Evolutionary conservation across 2,329 filamentous ascomycete species (phyloP), one percentile per base, ranked within the genome.

Genomic region (Fusarium graminum): DNA sequence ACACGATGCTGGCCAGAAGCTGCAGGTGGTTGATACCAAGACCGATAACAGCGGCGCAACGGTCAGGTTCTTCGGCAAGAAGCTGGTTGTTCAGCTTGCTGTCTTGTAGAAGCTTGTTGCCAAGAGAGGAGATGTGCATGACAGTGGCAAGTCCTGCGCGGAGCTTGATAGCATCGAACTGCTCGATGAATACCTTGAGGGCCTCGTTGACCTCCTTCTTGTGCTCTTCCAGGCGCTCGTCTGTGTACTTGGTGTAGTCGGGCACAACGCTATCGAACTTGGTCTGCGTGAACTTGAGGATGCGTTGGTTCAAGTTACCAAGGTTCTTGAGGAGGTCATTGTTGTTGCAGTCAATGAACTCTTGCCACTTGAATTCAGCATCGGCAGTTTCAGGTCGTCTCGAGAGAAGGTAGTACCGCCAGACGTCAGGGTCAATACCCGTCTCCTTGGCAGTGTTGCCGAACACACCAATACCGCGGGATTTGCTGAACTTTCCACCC

Each of bases 401-500:
- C 42, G 93, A 91, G 36, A 97, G 84, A 22, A 97, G 86, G 80
- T 95, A 97, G 80, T 94, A 97, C 69, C 94, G 86, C 92, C 93
- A 97, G n/a, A 97, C 92, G 65, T 94, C 92, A 0, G 93, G 83
- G 16, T 90, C 86, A 17, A 97, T 86, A 19, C 93, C 93, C 10
- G 93, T 97, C 54, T 96, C 90, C 79, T 91, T 91, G 44, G 92
- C 94, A 73, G 92, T 93, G 80, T 92, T 94, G 49, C 94, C 94
- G 74, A 97, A 97, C 2, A 97, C 94, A 72, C 94, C 94, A 36
- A 97, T 87, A 30, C 91, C 92, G 72, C 93, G 87, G 49, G 92
- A 95, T 80, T 97, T 97, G 76, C 90, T 94, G 81, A 97, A 97
- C 77, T 97, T 97, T 68, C 92, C 92, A 61, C 88, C 88, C 77